Evolutionary conservation across 331 rosid genomes (phyloP).

Genomic region (Ulmus americana): DNA sequence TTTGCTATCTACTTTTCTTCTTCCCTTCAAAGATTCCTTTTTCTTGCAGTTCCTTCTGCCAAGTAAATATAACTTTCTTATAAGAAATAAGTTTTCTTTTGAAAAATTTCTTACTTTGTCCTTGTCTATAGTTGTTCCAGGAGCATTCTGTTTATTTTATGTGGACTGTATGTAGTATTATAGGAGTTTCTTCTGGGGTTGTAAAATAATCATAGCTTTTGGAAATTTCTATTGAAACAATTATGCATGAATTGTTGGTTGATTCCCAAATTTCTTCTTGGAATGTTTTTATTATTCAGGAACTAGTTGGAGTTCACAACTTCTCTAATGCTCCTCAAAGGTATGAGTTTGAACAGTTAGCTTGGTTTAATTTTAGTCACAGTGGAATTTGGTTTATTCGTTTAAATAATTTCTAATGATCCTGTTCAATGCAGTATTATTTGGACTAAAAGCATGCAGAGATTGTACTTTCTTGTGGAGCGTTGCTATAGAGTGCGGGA

Average conservation of each 20-base stretch:
- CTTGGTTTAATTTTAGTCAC: background rate
- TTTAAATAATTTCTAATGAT: slow-evolving; percentile 4
- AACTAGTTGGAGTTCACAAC: slow-evolving; percentile 26
- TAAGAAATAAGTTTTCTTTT: no score
- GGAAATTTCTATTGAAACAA: background rate
- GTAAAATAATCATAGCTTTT: background rate
- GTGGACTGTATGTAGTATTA: background rate
- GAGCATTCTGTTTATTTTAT: background rate
- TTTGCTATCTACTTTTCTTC: background rate
- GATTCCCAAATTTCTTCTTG: background rate
- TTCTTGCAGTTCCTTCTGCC: no score
- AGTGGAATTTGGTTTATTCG: background rate
- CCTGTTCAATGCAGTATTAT: slow-evolving; percentile 41
- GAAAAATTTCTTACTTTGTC: background rate
- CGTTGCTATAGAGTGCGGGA: slow-evolving; percentile 68
- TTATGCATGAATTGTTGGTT: background rate
- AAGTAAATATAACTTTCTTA: no score
- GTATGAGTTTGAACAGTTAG: slow-evolving; percentile 30
- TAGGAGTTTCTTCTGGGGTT: background rate
- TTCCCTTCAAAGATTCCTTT: background rate
- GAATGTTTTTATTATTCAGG: slow-evolving; percentile 26
- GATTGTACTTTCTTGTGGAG: slow-evolving; percentile 70
- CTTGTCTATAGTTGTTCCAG: background rate
- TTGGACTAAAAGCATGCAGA: slow-evolving; percentile 67
- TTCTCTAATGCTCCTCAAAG: slow-evolving; percentile 33